These are phyloP conservation scores for Arthroderma sp. DNA, from an alignment of 2,329 filamentous ascomycete species.

Conservation along the genomic window DNA sequence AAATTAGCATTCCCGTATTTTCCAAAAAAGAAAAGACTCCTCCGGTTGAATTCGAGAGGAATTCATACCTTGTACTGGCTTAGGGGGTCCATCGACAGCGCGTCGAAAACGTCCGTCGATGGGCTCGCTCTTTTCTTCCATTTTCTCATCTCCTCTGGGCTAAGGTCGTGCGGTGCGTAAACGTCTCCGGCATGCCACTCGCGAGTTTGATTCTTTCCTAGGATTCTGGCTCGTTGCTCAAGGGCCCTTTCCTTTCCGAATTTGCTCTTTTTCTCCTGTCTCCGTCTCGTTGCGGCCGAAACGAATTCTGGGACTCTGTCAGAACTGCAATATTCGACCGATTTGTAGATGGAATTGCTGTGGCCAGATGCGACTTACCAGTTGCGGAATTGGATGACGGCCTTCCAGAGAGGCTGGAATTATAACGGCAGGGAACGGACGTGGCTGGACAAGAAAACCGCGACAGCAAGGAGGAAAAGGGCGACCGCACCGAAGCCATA, in stretches of 20 bases:
- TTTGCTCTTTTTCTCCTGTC: background rate
- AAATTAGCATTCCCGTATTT: background rate
- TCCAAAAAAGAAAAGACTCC: background rate
- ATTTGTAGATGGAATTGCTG: background rate
- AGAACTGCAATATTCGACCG: background rate
- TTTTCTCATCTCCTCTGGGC: constrained; percentile 63
- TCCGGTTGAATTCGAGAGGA: background rate
- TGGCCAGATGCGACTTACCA: background rate
- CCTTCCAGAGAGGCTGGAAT: background rate
- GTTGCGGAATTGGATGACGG: background rate
- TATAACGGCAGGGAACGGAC: background rate
- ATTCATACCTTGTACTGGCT: constrained; percentile 69
- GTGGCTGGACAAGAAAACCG: too few species aligned
- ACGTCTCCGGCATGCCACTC: constrained; percentile 68
- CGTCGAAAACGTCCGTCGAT: constrained; percentile 61
- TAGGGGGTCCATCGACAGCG: constrained; percentile 64
- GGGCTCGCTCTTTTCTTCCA: constrained; percentile 50
- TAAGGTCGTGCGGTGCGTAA: constrained; percentile 82
- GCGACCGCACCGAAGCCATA: too few species aligned
- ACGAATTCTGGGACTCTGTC: background rate
- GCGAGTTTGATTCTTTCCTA: constrained; percentile 41
- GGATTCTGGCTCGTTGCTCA: constrained; percentile 21
- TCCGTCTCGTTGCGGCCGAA: background rate
- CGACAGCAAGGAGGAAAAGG: too few species aligned
- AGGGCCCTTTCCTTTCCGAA: constrained; percentile 25